Conservation (phyloP, 305 asterid species). For the Solanum hybrid region DNA sequence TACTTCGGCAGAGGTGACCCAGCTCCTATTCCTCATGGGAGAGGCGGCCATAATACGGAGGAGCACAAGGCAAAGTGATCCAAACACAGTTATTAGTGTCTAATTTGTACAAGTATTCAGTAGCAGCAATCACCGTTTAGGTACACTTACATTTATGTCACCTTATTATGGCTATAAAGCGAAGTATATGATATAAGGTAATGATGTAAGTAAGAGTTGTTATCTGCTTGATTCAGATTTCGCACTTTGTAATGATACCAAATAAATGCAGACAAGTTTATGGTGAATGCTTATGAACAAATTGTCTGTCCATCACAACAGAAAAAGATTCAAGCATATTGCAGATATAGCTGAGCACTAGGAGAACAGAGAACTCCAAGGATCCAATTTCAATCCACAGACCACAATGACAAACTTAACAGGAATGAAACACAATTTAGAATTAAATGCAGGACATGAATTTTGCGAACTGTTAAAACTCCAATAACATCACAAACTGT, state of each 20-base stretch:
- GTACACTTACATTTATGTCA: not conserved
- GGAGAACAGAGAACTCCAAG: not conserved
- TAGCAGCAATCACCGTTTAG: not conserved
- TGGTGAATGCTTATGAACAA: not conserved
- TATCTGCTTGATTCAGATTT: not conserved
- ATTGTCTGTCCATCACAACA: not conserved
- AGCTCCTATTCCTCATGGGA: constrained; percentile 33
- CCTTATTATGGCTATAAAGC: not conserved
- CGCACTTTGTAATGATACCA: not conserved
- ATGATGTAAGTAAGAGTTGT: not conserved
- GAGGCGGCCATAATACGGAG: not conserved
- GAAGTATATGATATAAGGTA: not conserved
- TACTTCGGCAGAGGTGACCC: constrained; percentile 13
- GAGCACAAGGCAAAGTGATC: not conserved
- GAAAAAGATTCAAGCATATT: not conserved
- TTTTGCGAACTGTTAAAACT: not conserved
- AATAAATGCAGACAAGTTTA: not conserved
- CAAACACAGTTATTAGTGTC: not conserved
- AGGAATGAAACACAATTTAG: not conserved
- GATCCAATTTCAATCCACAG: not conserved
- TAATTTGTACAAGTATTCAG: not conserved
- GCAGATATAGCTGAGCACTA: not conserved
- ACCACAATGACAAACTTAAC: not conserved
- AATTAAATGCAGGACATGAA: not conserved
- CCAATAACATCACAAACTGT: not conserved